Percentiles rank a stretch among this genome's conserved stretches.
phyloP scores from a whole-genome alignment of 2,329 filamentous ascomycete genomes.

The Cladosporium sp. region DNA sequence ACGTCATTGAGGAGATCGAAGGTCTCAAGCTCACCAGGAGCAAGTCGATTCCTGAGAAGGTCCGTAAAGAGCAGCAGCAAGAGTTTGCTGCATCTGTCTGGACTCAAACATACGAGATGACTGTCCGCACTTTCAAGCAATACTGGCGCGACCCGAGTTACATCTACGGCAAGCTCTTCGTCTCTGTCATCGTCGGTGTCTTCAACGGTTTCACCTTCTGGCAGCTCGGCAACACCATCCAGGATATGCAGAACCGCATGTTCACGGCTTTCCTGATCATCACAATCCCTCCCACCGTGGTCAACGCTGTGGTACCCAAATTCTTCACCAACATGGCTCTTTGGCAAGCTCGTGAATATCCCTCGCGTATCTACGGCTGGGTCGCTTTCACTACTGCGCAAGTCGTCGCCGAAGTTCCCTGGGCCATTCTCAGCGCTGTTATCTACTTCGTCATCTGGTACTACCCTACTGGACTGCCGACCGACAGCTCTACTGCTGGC shows the following conservation, averaged over 20 bases:
- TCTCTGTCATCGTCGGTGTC: conserved; percentile 68
- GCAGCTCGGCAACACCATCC: conserved; percentile 63
- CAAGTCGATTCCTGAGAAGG: conserved; percentile 38
- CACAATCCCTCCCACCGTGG: conserved; percentile 65
- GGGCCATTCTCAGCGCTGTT: conserved; percentile 62
- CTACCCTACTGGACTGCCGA: conserved; percentile 70
- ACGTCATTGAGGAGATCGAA: conserved; percentile 65
- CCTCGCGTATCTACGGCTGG: conserved; percentile 75
- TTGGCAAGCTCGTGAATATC: conserved; percentile 73
- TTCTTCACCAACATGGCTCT: conserved; percentile 72
- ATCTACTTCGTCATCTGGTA: conserved; percentile 79
- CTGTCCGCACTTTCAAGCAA: conserved; percentile 68
- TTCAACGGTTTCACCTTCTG: conserved; percentile 82
- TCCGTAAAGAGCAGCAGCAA: conserved; percentile 41
- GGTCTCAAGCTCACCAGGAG: conserved; percentile 60
- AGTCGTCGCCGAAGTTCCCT: conserved; percentile 71
- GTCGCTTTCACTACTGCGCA: conserved; percentile 73
- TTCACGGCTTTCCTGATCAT: conserved; percentile 67
- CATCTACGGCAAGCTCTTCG: conserved; percentile 74
- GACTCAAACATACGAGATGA: conserved; percentile 65
- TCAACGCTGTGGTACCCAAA: conserved; percentile 74
- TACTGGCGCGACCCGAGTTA: conserved; percentile 78
- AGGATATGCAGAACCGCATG: conserved; percentile 75
- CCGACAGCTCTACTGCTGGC: conserved; percentile 64
- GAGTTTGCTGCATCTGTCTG: conserved; percentile 65